Evolutionary conservation across 805 yeast genomes (phyloP), one percentile per base, ranked within the genome.

Genomic region (Lachancea kluyveri): DNA sequence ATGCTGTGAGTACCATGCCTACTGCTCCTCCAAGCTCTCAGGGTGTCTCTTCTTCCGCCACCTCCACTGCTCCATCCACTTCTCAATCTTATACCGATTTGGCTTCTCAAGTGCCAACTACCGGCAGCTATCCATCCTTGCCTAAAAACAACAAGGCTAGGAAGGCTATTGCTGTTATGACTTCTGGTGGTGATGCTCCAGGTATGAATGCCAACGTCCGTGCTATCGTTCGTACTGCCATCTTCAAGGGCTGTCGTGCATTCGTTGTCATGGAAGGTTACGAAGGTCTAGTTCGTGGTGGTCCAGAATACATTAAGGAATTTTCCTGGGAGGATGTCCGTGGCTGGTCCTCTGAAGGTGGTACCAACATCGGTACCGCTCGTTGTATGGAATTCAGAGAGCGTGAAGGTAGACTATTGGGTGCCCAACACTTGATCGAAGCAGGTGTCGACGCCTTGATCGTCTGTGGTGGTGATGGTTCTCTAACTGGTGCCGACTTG

Each of bases 381-480:
- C 64, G 90, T 48, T 77, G 82, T 52, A 65, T 57, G 56, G 83
- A 70, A 42, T 81, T 81, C 57, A 68, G 72, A 47, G 80, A 79
- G 51, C 61, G 84, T 30, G 60, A 63, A 43, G 90, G 90, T 23
- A 63, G 90, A 47, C 57, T 80, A 29, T 43, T 57, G 28, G 87
- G 76, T 21, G 79, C 82, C 34, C 64, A 69, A 45, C 77, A 81
- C 57, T 64, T 81, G 72, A 70, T 81, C 43, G 68, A 59, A 26
- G 72, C 77, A 19, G 88, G 88, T 34, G 80, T 81, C 36, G 87
- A 81, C 56, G 88, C 86, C 3, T 63, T 81, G 41, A 71, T 81
- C 41, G 88, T 81, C 12, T 78, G 86, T 59, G 90, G 90, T 44
- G 90, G 90, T 53, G 90, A 81, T 54, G 90, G 90, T 31, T 79